Conservation (phyloP, 176 grass and related monocot species). For the Oryza glaberrima region DNA sequence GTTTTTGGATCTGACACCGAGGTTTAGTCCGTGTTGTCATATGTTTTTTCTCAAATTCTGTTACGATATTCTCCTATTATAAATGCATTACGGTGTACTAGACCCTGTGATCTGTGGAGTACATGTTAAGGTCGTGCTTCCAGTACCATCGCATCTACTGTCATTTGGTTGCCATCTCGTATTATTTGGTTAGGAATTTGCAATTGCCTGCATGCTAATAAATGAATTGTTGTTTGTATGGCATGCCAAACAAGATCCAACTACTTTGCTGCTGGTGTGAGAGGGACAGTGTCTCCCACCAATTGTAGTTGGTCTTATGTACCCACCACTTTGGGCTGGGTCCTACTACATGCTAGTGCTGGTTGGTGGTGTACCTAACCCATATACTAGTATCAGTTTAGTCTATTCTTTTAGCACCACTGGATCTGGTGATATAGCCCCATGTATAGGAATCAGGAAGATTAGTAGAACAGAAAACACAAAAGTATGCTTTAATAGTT, state of each 20-base stretch:
- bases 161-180: not conserved
- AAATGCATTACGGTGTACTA: not conserved
- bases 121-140: not conserved
- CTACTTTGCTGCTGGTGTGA: slow-evolving; percentile 11
- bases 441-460: too few species aligned
- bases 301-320: slow-evolving; percentile 31
- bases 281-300: slow-evolving; percentile 28
- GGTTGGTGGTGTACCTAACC: too few species aligned
- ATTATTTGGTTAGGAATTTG: not conserved
- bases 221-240: not conserved
- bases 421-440: too few species aligned
- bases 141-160: not conserved
- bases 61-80: not conserved
- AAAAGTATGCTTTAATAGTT: too few species aligned
- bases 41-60: not conserved
- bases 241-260: slow-evolving; percentile 22
- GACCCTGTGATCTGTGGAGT: not conserved
- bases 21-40: not conserved
- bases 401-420: too few species aligned
- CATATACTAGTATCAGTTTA: too few species aligned
- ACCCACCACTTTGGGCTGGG: slow-evolving; percentile 5
- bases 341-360: too few species aligned
- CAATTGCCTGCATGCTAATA: not conserved
- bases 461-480: too few species aligned
- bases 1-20: slow-evolving; percentile 36